Evolutionary conservation across 1,284 basidiomycete species (phyloP).

Genomic region (Vanrija sp.): DNA sequence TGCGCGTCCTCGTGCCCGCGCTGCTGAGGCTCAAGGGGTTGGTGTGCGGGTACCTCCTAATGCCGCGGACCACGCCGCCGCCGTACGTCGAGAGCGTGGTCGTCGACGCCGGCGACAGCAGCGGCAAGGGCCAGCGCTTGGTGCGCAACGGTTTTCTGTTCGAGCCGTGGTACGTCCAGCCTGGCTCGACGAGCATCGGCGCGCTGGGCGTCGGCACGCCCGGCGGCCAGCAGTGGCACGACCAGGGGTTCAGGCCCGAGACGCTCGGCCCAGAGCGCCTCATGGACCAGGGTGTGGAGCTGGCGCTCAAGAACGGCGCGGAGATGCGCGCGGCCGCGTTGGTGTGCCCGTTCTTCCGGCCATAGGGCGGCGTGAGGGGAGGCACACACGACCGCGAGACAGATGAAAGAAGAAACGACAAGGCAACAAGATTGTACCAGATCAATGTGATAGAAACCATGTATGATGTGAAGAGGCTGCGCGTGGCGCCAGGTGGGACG

Average conservation of each 20-base stretch:
- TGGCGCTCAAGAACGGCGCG: not conserved
- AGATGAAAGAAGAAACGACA: no score
- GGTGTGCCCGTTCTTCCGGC: constrained; percentile 9
- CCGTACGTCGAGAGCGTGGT: not conserved
- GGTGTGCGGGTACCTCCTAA: not conserved
- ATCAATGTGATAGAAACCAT: no score
- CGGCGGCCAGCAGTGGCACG: constrained; percentile 1
- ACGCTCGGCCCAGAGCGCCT: constrained; percentile 8
- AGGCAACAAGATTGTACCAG: no score
- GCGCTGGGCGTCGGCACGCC: constrained; percentile 1
- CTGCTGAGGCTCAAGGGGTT: constrained; percentile 7
- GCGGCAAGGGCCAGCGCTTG: not conserved
- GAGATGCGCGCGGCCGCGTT: constrained; percentile 3
- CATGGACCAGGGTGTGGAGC: constrained; percentile 1
- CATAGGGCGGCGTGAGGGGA: no score
- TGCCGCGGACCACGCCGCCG: constrained; percentile 2
- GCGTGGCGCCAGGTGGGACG: no score
- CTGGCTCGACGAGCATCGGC: not conserved
- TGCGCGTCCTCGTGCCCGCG: constrained; percentile 5
- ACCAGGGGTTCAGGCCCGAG: constrained; percentile 1
- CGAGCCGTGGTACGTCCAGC: constrained; percentile 13
- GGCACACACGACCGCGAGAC: no score
- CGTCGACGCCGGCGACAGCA: not conserved
- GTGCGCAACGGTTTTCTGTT: constrained; percentile 12
- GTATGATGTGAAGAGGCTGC: no score